Base-by-base conservation (phyloP, 345 rosid genomes). In the Boechera divaricarpa region DNA sequence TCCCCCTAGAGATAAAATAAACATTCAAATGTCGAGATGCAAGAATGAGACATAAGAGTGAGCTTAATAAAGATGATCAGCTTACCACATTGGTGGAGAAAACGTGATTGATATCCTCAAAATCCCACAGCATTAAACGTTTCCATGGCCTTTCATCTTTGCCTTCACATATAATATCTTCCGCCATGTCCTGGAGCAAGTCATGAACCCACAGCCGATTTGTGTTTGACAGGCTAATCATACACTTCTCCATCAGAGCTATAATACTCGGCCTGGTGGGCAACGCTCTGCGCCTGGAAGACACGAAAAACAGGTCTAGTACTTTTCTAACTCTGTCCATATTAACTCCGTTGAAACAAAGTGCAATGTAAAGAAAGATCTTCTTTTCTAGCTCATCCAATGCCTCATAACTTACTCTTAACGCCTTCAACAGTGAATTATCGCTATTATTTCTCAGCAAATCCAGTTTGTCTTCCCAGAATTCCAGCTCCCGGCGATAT, bases 171-270 rank as follows among this genome's bases (percentile, higher is more conserved):
- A 72, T 21, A 56, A 77, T 64, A 7, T 77, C 73, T 48, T 65
- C 67, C 5, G 77, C 81, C 77, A 77, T 71, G 72, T 77, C 81
- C 51, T 71, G 72, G 6, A 77, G 81, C 61, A 77, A 72, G 59
- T 65, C 72, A 65, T 77, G 81, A 38, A 77, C 77, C 72, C 81
- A 77, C 11, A 64, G 10, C 44, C 73, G 67, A 48, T 72, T 77
- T 4, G n/a, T 71, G 0, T 36, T 56, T 10, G 81, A 71, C 31
- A 26, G 4, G 29, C 77, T 72, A 72, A 77, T 66, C 72, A 77
- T 49, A 70, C 81, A 63, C 61, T 57, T 71, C 81, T 71, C 81
- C 62, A 38, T 71, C 61, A 71, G 54, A 64, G 72, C 35, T 41
- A 8, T 49, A 66, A 77, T 77, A 21, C 73, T 71, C 62, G 63